Percentiles rank a stretch among this genome's conserved stretches.
phyloP scores from a whole-genome alignment of 352 stramenopile genomes.

The Globisporangium recalcitrans region DNA sequence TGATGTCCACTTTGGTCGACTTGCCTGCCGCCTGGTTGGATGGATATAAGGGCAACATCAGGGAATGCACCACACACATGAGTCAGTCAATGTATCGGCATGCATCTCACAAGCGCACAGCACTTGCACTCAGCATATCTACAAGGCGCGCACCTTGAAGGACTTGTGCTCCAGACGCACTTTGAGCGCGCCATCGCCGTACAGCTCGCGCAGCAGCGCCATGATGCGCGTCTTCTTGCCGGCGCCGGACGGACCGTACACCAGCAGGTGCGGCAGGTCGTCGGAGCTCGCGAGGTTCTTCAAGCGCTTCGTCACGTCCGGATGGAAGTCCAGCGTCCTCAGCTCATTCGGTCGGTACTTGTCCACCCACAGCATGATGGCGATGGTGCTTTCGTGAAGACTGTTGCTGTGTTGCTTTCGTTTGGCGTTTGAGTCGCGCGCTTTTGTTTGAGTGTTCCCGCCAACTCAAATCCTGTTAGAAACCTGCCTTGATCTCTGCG shows the following conservation, averaged over 20 bases:
- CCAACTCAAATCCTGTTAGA: too few species aligned
- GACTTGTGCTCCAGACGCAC: slow-evolving; percentile 83
- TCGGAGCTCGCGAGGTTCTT: slow-evolving; percentile 62
- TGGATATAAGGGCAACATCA: background rate
- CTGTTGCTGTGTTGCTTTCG: too few species aligned
- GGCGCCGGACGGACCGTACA: slow-evolving; percentile 96
- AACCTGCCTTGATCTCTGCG: too few species aligned
- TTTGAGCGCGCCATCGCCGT: slow-evolving; percentile 92
- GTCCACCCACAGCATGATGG: slow-evolving; percentile 96
- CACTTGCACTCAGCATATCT: background rate
- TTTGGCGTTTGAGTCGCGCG: too few species aligned
- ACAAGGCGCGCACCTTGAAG: slow-evolving; percentile 79
- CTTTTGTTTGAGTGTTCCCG: too few species aligned
- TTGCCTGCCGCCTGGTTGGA: slow-evolving; percentile 39
- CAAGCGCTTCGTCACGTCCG: slow-evolving; percentile 90
- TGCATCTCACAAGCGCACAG: too few species aligned
- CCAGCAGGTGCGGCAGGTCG: slow-evolving; percentile 95
- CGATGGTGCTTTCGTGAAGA: background rate
- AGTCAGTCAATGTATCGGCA: too few species aligned
- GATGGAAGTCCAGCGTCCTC: slow-evolving; percentile 91
- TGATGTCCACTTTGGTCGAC: slow-evolving; percentile 95
- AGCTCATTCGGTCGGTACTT: slow-evolving; percentile 96
- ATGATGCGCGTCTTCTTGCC: slow-evolving; percentile 99
- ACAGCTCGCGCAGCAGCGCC: slow-evolving; percentile 93
- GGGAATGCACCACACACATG: background rate